Evolutionary conservation across 2,329 filamentous ascomycete genomes (phyloP), one percentile per base, ranked within the genome.

Genomic region (Polytolypa hystricis): DNA sequence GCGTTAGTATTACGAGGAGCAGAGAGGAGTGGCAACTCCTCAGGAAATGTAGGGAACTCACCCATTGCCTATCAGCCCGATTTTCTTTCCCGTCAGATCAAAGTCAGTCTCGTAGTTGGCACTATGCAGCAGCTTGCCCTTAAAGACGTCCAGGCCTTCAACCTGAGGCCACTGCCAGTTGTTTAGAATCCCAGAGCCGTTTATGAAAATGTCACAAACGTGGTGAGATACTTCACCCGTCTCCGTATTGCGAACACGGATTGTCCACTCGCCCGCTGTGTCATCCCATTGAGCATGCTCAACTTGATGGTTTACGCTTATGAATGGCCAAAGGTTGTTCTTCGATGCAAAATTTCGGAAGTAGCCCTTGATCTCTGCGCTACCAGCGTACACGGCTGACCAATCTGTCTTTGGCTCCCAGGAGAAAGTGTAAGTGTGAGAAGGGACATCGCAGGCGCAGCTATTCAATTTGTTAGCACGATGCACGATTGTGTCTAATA

Each of bases 111-210:
- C 57, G 57, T 64, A 70, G 4, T 37, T 39, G 3, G 66, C 66
- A 30, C 55, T 63, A 40, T 70, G 67, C 33, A 66, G 45, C 2
- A 68, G 42, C 27, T 58, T 56, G 1, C 66, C 66, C 35, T 64
- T 53, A 44, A 71, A 73, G 2, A 53, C 48, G 21, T 65, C 54
- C 5, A 67, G 54, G 3, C 70, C 69, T 2, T 55, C 51, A 9
- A 72, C 65, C 23, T 60, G 53, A 7, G 67, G 66, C 60, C 62
- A 69, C 38, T 60, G 60, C 63, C 57, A 66, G 17, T 56, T 48
- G 33, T 61, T 60, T 16, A 62, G 40, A n/a, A 54, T 49, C 28
- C 66, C 66, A 4, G 53, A 55, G 4, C 55, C 57, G 20, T 56
- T 57, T 12, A 62, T 51, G 6, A 61, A 31, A 10, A 61, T 29